A percentile compares a stretch with the other conserved stretches of the same genome.
Conservation (phyloP, 192 early-diverging fungal species). For the Umbelopsis sp. region DNA sequence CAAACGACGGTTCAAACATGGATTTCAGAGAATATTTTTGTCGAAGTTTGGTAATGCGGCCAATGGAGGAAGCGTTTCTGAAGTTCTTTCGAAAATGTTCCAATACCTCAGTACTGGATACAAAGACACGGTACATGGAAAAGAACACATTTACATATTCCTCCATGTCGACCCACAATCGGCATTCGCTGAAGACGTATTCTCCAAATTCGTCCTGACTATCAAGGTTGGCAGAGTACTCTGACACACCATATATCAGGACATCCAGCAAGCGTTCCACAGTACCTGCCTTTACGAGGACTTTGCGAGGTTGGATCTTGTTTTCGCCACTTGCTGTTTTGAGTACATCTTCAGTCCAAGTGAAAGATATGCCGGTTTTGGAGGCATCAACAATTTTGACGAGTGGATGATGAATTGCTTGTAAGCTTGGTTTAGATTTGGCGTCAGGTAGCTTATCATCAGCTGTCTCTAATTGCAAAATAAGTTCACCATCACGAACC, state of each 20-base stretch:
- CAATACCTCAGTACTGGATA: conserved; percentile 42
- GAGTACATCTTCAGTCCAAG: background rate
- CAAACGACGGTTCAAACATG: conserved; percentile 6
- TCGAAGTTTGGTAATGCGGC: background rate
- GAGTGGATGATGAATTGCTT: too few relatives aligned
- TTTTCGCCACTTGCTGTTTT: background rate
- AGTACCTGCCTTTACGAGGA: conserved; percentile 66
- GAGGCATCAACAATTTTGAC: too few relatives aligned
- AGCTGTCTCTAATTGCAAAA: conserved; percentile 13
- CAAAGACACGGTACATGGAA: conserved; percentile 68
- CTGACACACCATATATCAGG: conserved; percentile 59
- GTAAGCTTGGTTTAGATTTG: background rate
- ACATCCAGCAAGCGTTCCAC: conserved; percentile 58
- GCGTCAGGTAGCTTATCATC: conserved; percentile 15
- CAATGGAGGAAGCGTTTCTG: conserved; percentile 35
- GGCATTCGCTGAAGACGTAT: conserved; percentile 7
- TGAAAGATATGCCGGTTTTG: background rate
- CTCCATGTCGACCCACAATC: conserved; percentile 36
- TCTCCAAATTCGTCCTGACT: conserved; percentile 48
- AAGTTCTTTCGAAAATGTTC: conserved; percentile 46
- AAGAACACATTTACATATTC: conserved; percentile 59
- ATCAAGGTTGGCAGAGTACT: conserved; percentile 40
- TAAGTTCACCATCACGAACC: conserved; percentile 8
- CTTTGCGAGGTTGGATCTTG: conserved; percentile 17
- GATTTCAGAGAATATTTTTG: conserved; percentile 6